Base-by-base conservation (phyloP, 805 yeast species). In the Lipomyces chichibuensis region DNA sequence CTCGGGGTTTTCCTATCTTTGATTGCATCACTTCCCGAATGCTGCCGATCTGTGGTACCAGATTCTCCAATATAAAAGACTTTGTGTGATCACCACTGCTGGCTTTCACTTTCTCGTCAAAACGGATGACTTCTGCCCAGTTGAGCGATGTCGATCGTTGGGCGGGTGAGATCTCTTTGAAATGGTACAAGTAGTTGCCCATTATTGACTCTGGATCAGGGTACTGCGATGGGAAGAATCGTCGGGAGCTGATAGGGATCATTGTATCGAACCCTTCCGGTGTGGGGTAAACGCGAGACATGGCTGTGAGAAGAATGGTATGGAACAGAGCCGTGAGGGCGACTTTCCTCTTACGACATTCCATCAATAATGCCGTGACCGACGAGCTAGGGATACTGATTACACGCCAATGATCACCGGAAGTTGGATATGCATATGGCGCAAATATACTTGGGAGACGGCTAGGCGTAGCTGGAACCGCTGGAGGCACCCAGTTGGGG, bases 181-280 rank as follows among this genome's bases (percentile, higher is more conserved):
- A 63, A 25, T 51, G 57, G 33, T 32, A 59, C 20, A 63, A 29
- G 53, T 46, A 63, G 33, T n/a, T 51, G 20, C 66, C 66, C 46
- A 63, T 53, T 17, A 35, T 33, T 25, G 43, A 37, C 14, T 46
- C 61, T n/a, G 59, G 29, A 25, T 52, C 55, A 8, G 33, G 17
- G 17, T 52, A 20, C 13, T 52, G 55, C 2, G 56, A 23, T 13
- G 35, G n/a, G 37, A 35, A 33, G 46, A 57, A 65, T n/a, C 58
- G 61, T 17, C 67, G 67, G 3, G 66, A 56, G 53, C 56, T 63
- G 46, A 65, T 59, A n/a, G 67, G 67, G n/a, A 65, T 35, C 53
- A 57, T 20, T 9, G 62, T 56, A 13, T n/a, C 53, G 20, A 61
- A 65, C n/a, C 66, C 67, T 9, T 49, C 51, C 2, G 56, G 33